Percentiles rank a stretch among this genome's conserved stretches.
Evolutionary conservation across 2,329 filamentous ascomycete species (phyloP).

Genomic region (Capronia epimyces): DNA sequence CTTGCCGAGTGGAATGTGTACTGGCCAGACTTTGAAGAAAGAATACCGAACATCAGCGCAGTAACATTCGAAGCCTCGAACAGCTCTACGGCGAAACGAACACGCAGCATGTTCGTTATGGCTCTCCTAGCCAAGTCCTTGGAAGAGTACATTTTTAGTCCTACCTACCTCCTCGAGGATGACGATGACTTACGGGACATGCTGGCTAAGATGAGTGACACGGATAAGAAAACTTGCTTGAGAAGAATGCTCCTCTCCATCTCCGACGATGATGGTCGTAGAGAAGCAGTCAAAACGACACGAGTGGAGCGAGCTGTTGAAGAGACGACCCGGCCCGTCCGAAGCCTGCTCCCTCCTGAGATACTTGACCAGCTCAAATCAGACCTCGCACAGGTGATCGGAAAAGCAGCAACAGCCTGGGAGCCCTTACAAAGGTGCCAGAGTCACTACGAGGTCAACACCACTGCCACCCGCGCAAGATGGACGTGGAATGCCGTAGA

Average conservation of each 20-base stretch:
- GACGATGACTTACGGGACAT: slow-evolving; percentile 40
- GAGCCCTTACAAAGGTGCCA: slow-evolving; percentile 9
- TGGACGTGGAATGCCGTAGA: slow-evolving; percentile 9
- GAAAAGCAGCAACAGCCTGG: slow-evolving; percentile 2
- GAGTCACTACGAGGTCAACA: slow-evolving; percentile 15
- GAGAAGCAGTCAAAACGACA: slow-evolving; percentile 5
- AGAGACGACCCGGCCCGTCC: slow-evolving; percentile 1
- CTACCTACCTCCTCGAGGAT: slow-evolving; percentile 17
- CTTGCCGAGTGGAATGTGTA: slow-evolving; percentile 4
- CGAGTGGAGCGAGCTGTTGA: slow-evolving; percentile 5
- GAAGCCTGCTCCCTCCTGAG: neutral
- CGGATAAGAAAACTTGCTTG: slow-evolving; percentile 2
- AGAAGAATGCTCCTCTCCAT: slow-evolving; percentile 3
- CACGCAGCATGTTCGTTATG: slow-evolving; percentile 15
- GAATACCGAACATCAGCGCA: slow-evolving; percentile 1
- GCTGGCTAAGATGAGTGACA: slow-evolving; percentile 66
- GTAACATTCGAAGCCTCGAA: slow-evolving; percentile 6
- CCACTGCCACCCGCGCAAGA: neutral
- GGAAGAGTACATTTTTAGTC: slow-evolving; percentile 17
- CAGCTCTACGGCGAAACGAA: slow-evolving; percentile 1
- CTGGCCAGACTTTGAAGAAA: slow-evolving; percentile 7
- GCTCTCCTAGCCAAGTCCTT: slow-evolving; percentile 10
- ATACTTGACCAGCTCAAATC: neutral
- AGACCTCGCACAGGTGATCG: slow-evolving; percentile 1
- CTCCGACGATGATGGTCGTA: slow-evolving; percentile 7